Conservation (phyloP, 139 green algal genomes). For the Chloropicon primus region DNA sequence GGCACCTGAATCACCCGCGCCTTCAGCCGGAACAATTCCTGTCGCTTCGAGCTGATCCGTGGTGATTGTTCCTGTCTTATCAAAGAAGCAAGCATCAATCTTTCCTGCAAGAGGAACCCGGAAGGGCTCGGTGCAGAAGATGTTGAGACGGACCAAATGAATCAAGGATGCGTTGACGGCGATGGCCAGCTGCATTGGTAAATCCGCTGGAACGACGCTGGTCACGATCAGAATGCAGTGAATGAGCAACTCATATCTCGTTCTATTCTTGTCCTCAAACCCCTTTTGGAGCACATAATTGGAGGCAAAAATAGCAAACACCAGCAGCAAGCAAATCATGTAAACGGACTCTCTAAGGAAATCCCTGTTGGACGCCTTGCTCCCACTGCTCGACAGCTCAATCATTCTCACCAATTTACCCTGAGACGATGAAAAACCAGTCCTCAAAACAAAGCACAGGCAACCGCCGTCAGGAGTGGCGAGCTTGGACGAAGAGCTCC, state of each 20-base stretch:
- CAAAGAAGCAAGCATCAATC: not conserved
- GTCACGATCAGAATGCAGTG: slow-evolving; percentile 23
- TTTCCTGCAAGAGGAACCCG: slow-evolving; percentile 10
- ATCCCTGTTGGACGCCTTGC: not conserved
- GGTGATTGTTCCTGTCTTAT: not conserved
- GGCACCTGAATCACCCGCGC: not conserved
- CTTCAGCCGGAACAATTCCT: not conserved
- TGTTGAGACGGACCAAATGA: slow-evolving; percentile 2
- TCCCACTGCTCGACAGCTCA: slow-evolving; percentile 10
- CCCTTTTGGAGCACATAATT: slow-evolving; percentile 11
- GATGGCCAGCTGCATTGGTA: slow-evolving; percentile 23
- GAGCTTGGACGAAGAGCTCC: not conserved
- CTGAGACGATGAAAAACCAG: slow-evolving; percentile 19
- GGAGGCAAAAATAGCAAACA: not conserved
- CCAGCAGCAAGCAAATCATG: not conserved
- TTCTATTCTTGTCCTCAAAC: slow-evolving; percentile 17
- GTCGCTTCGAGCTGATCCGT: slow-evolving; percentile 16
- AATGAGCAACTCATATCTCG: slow-evolving; percentile 20
- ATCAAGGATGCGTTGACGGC: slow-evolving; percentile 21
- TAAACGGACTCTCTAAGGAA: not conserved
- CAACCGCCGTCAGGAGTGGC: slow-evolving; percentile 13
- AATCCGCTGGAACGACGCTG: slow-evolving; percentile 17
- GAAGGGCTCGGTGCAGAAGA: slow-evolving; percentile 23
- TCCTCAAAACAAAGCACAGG: slow-evolving; percentile 19
- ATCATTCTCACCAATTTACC: slow-evolving; percentile 25